Evolutionary conservation across 2,329 filamentous ascomycete species (phyloP), one percentile per base, ranked within the genome.

Genomic region (Aspergillus tamarii): DNA sequence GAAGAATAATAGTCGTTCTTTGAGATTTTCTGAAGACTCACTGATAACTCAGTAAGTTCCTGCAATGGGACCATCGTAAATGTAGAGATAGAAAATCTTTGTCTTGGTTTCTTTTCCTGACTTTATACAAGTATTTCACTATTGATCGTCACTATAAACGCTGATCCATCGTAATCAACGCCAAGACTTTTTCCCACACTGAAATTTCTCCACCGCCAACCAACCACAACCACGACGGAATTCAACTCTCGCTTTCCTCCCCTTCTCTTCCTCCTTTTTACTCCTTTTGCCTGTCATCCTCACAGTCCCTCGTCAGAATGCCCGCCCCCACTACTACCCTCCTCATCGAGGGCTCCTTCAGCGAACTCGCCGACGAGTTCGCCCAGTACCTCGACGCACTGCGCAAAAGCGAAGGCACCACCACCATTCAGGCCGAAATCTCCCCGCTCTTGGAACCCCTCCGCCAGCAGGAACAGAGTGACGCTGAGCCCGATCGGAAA

Each of bases 281-380:
- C 43, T 62, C 50, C 45, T 39, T 59, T 34, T 26, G n/a, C 39
- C 39, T 55, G 23, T 46, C 34, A 32, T 52, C 23, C 43, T 48
- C 46, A 59, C 62, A 60, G 10, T 23, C 57, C 61, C 60, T 59
- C 60, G 55, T 39, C 64, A 75, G 63, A 71, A 89, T 89, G 87
- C 85, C 87, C 68, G 85, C 82, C 72, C 83, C 86, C 67, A 83
- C 85, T 64, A 89, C 84, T 70, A 88, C 87, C 74, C 85, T 89
- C 72, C 83, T 89, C 72, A 88, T 99, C 81, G 95, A 99, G 85
- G 95, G 95, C 80, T 88, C 88, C 74, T 97, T 97, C 80, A 89
- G 93, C 79, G 95, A 98, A 84, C 89, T 97, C 77, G 89, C 91
- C 75, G 89, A 92, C 81, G 95, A 99, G 84, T 91, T 99, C 84